Evolutionary conservation across 768 basidiomycete genomes (phyloP).

Genomic region (Boletellus sp.): DNA sequence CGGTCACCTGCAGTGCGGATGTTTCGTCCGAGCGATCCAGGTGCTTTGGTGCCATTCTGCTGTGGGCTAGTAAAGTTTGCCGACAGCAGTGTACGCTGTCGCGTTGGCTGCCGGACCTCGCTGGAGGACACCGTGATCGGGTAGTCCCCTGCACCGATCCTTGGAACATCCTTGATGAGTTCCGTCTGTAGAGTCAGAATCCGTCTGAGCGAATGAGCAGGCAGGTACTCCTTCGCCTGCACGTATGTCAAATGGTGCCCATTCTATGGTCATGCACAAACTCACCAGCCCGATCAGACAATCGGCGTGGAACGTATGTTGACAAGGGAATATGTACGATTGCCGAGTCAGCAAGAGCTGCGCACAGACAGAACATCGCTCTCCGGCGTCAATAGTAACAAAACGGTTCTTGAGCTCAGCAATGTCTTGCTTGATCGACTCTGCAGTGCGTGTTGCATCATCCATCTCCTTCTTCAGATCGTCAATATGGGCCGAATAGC

Average conservation of each 20-base stretch:
- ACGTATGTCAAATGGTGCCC: background rate
- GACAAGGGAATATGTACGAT: slow-evolving; percentile 98
- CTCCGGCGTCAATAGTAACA: slow-evolving; percentile 84
- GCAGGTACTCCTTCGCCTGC: slow-evolving; percentile 90
- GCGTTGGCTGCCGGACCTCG: slow-evolving; percentile 41
- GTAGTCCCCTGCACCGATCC: slow-evolving; percentile 31
- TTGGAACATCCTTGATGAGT: slow-evolving; percentile 57
- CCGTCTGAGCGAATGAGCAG: slow-evolving; percentile 74
- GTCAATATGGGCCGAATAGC: slow-evolving; percentile 90
- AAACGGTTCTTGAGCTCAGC: slow-evolving; percentile 81
- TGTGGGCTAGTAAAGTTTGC: slow-evolving; percentile 62
- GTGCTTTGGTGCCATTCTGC: slow-evolving; percentile 62
- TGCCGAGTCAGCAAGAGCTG: slow-evolving; percentile 78
- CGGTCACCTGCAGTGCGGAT: slow-evolving; percentile 86
- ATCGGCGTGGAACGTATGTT: slow-evolving; percentile 96
- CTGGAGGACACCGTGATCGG: slow-evolving; percentile 31
- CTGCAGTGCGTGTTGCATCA: slow-evolving; percentile 87
- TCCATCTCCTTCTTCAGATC: slow-evolving; percentile 92
- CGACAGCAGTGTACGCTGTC: slow-evolving; percentile 69
- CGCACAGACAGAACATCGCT: slow-evolving; percentile 81
- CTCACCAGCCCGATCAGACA: slow-evolving; percentile 92
- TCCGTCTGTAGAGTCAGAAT: slow-evolving; percentile 85
- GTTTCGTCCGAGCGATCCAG: slow-evolving; percentile 70
- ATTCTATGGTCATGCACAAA: slow-evolving; percentile 9
- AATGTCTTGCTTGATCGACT: slow-evolving; percentile 92